phyloP scores from a whole-genome alignment of 2,329 filamentous ascomycete genomes.

The Curvularia verruculosa region DNA sequence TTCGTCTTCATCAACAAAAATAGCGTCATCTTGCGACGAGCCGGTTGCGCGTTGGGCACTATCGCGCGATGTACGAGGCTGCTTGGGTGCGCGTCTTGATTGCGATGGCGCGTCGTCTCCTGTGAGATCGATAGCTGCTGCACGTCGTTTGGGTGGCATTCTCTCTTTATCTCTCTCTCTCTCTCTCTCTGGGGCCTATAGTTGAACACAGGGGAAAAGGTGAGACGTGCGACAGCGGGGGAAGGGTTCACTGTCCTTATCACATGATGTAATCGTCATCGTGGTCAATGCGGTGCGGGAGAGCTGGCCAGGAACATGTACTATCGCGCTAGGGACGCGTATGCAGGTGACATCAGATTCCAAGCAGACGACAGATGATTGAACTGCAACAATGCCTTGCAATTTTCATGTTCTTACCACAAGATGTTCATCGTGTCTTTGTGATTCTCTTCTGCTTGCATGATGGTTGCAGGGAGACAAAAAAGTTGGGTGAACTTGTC shows the following conservation, averaged over 20 bases:
- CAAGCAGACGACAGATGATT: not conserved
- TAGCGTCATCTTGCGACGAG: constrained; percentile 35
- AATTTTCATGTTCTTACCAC: too few relatives aligned
- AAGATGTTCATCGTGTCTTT: too few relatives aligned
- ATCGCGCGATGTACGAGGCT: constrained; percentile 29
- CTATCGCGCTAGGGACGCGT: constrained; percentile 28
- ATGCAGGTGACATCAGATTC: constrained; percentile 24
- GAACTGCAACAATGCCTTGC: too few relatives aligned
- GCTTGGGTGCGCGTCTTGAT: constrained; percentile 31
- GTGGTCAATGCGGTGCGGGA: not conserved
- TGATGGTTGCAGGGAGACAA: too few relatives aligned
- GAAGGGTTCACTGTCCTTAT: not conserved
- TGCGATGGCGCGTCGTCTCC: constrained; percentile 13
- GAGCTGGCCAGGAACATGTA: constrained; percentile 4
- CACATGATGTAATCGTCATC: constrained; percentile 3
- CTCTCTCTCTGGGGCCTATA: not conserved
- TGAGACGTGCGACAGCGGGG: not conserved
- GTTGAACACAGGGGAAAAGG: not conserved
- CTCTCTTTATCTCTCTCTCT: too few relatives aligned
- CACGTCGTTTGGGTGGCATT: constrained; percentile 19
- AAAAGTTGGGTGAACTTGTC: too few relatives aligned
- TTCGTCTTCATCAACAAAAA: constrained; percentile 35
- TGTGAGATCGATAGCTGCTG: constrained; percentile 17
- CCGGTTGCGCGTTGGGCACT: constrained; percentile 21
- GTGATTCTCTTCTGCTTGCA: too few relatives aligned